Base-by-base conservation (phyloP, 2,329 filamentous ascomycete genomes). In the Nemania serpens region DNA sequence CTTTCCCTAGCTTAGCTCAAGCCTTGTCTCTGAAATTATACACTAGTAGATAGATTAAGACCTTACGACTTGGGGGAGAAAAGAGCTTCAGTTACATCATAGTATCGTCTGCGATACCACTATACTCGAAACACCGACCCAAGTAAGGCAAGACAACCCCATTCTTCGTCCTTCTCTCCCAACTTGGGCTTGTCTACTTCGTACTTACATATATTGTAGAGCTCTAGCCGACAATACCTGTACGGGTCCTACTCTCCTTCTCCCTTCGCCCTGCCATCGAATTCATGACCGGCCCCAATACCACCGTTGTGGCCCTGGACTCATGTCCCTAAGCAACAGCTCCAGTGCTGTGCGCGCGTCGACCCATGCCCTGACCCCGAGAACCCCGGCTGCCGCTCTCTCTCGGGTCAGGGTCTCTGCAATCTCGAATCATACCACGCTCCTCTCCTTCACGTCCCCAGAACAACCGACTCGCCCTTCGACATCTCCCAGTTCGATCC, bases 281-380 rank as follows among this genome's bases (percentile, higher is more conserved):
- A 69, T 73, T 71, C 47, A 73, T 71, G 70, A 64, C 36, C 65
- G 61, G 65, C 48, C 50, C 22, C 18, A 49, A 56, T 22, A 29
- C 53, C 62, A 59, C 67, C 65, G 63, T 69, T 57, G 69, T 70
- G 69, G 68, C 66, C 65, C 61, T 45, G 65, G 66, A 70, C 68
- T 69, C 66, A 76, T 76, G 74, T 75, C 74, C 71, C 68, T 74
- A 64, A 66, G 69, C 67, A 70, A 61, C 61, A 71, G 70, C 64
- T 46, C 72, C 67, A 58, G 63, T 62, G 55, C 59, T 62, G 63
- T 70, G 53, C 71, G 73, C 68, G 64, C 71, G 63, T 69, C 70
- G 36, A 67, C 69, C 59, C 66, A 71, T 65, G 66, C 63, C 63
- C 59, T 73, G 61, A 70, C 63, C 68, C 64, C 69, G 22, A 67